Percentiles rank a stretch among this genome's conserved stretches.
Evolutionary conservation across 768 basidiomycete genomes (phyloP).

Genomic region (Mycena epipterygia): DNA sequence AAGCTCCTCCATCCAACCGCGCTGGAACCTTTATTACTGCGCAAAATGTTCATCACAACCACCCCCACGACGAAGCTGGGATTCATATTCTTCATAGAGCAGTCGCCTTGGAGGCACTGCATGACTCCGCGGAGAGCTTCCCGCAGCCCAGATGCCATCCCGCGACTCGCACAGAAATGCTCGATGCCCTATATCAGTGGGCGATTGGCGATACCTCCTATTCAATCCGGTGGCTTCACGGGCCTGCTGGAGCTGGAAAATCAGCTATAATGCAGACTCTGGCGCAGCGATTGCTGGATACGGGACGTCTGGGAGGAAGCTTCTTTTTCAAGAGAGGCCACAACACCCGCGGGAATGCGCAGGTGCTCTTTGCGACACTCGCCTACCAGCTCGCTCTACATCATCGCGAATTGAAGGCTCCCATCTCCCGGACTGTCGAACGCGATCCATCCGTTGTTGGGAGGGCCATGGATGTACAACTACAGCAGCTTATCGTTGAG

Average conservation of each 20-base stretch:
- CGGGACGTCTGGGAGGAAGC: neutral
- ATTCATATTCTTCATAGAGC: neutral
- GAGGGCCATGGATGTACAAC: neutral
- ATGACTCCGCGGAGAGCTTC: neutral
- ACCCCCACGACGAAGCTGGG: too few relatives aligned
- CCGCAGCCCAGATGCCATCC: neutral
- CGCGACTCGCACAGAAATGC: neutral
- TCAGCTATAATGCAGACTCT: neutral
- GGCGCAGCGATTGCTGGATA: neutral
- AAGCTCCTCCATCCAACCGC: too few relatives aligned
- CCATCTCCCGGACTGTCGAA: neutral
- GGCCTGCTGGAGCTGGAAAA: neutral
- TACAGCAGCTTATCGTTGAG: neutral
- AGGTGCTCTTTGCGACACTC: neutral
- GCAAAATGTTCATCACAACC: too few relatives aligned
- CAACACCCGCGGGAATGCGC: neutral
- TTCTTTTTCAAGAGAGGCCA: neutral
- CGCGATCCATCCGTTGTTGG: neutral
- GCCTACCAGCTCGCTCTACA: neutral
- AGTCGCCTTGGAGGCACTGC: neutral
- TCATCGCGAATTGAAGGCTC: neutral
- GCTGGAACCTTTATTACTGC: too few relatives aligned
- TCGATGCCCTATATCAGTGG: neutral
- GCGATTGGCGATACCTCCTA: neutral
- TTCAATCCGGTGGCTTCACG: neutral